phyloP scores from a whole-genome alignment of 192 early-diverging fungal species.

The Entomortierella chlamydospora region DNA sequence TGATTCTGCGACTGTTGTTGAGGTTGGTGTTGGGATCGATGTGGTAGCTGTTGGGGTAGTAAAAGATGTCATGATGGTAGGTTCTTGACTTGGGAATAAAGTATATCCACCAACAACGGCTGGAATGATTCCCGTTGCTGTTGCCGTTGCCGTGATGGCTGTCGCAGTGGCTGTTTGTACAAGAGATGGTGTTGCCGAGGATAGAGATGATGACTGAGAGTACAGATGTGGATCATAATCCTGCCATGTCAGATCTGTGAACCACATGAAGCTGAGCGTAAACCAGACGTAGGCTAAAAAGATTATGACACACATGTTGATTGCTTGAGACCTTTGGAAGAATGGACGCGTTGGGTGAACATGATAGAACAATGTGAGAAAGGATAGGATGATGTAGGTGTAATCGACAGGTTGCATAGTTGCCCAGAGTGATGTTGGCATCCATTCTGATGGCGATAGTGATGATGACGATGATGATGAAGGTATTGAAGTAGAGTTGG shows the following conservation, averaged over 20 bases:
- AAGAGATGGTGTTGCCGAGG: not conserved
- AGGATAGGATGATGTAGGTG: not conserved
- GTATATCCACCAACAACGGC: not conserved
- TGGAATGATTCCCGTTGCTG: not conserved
- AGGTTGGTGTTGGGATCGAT: not conserved
- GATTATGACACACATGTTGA: not conserved
- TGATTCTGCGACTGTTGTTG: not conserved
- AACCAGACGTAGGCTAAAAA: slow-evolving; percentile 5
- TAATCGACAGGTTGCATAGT: slow-evolving; percentile 7
- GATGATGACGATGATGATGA: not conserved
- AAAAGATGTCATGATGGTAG: not conserved
- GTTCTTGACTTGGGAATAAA: not conserved
- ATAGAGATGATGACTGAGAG: not conserved
- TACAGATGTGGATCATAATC: not conserved
- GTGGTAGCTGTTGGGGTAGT: not conserved
- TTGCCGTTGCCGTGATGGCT: not conserved
- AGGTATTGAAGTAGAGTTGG: not conserved
- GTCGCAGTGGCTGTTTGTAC: not conserved
- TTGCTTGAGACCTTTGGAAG: not conserved
- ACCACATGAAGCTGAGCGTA: slow-evolving; percentile 1
- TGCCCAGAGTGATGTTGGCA: not conserved
- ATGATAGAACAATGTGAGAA: slow-evolving; percentile 2
- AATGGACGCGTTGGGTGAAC: not conserved
- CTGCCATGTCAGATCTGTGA: slow-evolving; percentile 4
- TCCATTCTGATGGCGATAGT: not conserved